phyloP scores from a whole-genome alignment of 768 basidiomycete genomes.

The Trametes elegans region DNA sequence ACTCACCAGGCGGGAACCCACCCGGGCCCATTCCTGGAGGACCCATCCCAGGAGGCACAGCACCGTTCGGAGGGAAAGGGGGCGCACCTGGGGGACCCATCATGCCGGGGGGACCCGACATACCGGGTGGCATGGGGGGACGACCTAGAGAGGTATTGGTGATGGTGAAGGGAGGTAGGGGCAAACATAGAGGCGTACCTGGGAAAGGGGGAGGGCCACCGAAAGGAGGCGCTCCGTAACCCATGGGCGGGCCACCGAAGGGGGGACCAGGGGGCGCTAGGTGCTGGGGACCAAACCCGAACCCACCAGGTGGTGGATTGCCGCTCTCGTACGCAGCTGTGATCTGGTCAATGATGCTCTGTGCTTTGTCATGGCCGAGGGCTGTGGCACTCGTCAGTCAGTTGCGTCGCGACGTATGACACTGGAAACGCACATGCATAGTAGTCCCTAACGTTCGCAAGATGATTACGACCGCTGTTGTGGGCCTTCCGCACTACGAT shows the following conservation, averaged over 20 bases:
- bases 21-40: constrained; percentile 34
- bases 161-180: neutral
- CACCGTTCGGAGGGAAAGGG: constrained; percentile 69
- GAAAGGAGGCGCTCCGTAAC: constrained; percentile 53
- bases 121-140: constrained; percentile 71
- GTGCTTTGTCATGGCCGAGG: constrained; percentile 94
- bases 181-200: constrained; percentile 19
- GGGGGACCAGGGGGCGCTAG: constrained; percentile 45
- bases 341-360: constrained; percentile 98
- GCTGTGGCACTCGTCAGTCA: constrained; percentile 44
- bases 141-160: constrained; percentile 40
- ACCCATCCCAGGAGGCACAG: constrained; percentile 40
- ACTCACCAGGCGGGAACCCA: constrained; percentile 25
- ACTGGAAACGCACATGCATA: constrained; percentile 76
- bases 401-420: too few species aligned
- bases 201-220: constrained; percentile 43
- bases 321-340: constrained; percentile 88
- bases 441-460: constrained; percentile 95
- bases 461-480: constrained; percentile 95
- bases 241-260: constrained; percentile 49
- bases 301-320: constrained; percentile 83
- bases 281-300: constrained; percentile 83
- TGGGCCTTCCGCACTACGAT: constrained; percentile 97
- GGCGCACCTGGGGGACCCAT: constrained; percentile 60
- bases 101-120: constrained; percentile 43